A percentile compares a stretch with the other conserved stretches of the same genome.
Conservation (phyloP, 2,329 filamentous ascomycete species). For the Botrytis medusae region DNA sequence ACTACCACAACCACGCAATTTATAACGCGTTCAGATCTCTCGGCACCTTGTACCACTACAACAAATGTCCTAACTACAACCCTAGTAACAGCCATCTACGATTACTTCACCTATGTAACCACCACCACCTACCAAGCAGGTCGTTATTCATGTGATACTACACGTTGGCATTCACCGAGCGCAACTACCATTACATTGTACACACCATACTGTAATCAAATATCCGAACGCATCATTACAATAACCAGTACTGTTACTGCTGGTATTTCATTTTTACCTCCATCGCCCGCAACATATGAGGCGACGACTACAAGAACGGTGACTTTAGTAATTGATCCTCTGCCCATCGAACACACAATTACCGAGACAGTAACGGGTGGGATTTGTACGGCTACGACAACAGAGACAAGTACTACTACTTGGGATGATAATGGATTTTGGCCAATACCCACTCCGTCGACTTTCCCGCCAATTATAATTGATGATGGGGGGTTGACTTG, state of each 20-base stretch:
- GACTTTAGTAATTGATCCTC: not conserved
- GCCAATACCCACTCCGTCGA: not conserved
- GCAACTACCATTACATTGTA: not conserved
- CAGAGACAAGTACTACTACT: not conserved
- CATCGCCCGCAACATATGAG: not conserved
- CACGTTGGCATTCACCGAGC: not conserved
- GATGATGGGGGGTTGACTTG: not conserved
- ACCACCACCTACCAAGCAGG: not conserved
- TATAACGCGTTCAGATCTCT: not conserved
- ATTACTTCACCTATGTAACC: not conserved
- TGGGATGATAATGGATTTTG: not conserved
- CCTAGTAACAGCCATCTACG: conserved; percentile 5
- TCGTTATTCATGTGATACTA: not conserved
- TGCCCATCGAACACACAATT: not conserved
- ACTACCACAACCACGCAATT: not conserved
- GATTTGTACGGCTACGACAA: not conserved
- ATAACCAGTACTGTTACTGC: not conserved
- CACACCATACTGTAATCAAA: not conserved
- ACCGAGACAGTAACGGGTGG: not conserved
- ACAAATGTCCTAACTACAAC: not conserved
- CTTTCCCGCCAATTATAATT: not conserved
- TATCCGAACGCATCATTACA: not conserved
- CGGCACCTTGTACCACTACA: not conserved
- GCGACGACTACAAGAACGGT: not conserved
- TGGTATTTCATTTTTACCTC: not conserved